A percentile compares a stretch with the other conserved stretches of the same genome.
These are phyloP conservation scores for Mantamonas sphyraenae DNA, from an alignment of 78 protist genomes.

Conservation along the genomic window DNA sequence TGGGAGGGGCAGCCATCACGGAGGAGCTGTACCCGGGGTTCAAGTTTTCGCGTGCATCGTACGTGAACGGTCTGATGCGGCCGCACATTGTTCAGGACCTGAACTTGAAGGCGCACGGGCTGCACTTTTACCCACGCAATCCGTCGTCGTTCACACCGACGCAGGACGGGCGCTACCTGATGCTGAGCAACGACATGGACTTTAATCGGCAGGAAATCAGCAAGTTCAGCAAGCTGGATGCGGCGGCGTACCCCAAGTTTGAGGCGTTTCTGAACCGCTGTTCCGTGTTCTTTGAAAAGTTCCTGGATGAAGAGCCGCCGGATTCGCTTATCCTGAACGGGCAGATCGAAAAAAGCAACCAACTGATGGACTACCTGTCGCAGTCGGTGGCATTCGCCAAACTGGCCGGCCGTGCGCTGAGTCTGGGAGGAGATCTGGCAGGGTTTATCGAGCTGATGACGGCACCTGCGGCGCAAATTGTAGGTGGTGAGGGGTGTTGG, in stretches of 20 bases:
- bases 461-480: too few relatives aligned
- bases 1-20: slow-evolving; percentile 61
- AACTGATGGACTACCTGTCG: too few relatives aligned
- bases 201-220: not conserved
- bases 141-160: slow-evolving; percentile 50
- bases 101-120: slow-evolving; percentile 24
- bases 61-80: slow-evolving; percentile 32
- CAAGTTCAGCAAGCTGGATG: slow-evolving; percentile 19
- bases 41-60: slow-evolving; percentile 56
- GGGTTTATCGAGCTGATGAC: too few relatives aligned
- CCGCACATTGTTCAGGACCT: slow-evolving; percentile 18
- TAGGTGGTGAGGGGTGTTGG: too few relatives aligned
- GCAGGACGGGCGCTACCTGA: slow-evolving; percentile 13
- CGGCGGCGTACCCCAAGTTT: slow-evolving; percentile 8
- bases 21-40: slow-evolving; percentile 50
- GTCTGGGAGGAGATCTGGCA: too few relatives aligned
- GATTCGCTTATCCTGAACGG: too few relatives aligned
- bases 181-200: slow-evolving; percentile 22
- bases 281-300: too few relatives aligned
- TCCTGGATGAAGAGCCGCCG: too few relatives aligned
- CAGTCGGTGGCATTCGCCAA: too few relatives aligned
- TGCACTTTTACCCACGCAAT: slow-evolving; percentile 18
- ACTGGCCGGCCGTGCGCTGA: too few relatives aligned
- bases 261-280: slow-evolving; percentile 7
- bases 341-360: too few relatives aligned